Percentiles rank a stretch among this genome's conserved stretches.
Evolutionary conservation across 495 filamentous ascomycete genomes (phyloP).

Genomic region (Penicillium coprophilum): DNA sequence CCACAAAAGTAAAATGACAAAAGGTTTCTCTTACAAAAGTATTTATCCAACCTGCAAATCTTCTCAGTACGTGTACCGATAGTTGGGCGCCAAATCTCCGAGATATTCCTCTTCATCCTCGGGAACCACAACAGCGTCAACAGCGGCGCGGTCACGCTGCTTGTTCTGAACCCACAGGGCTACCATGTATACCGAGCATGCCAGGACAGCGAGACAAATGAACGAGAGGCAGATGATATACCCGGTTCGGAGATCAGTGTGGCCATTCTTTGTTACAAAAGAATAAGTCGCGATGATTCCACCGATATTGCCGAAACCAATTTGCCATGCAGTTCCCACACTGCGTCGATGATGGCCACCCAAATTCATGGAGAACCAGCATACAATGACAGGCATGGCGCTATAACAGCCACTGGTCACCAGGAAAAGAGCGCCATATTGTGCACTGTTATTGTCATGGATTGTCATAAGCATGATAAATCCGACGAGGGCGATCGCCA

Average conservation of each 20-base stretch:
- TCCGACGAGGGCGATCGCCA: slow-evolving; percentile 64
- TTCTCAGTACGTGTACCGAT: slow-evolving; percentile 40
- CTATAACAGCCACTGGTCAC: slow-evolving; percentile 61
- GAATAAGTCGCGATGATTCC: slow-evolving; percentile 88
- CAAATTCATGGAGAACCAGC: slow-evolving; percentile 94
- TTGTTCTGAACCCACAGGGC: slow-evolving; percentile 65
- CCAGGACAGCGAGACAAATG: slow-evolving; percentile 60
- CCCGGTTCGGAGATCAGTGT: slow-evolving; percentile 63
- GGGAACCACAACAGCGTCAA: slow-evolving; percentile 20
- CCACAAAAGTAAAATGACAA: neutral
- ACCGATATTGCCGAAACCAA: slow-evolving; percentile 89
- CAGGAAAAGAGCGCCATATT: slow-evolving; percentile 76
- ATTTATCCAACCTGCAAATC: neutral
- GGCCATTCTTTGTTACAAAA: slow-evolving; percentile 71
- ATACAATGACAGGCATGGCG: slow-evolving; percentile 81
- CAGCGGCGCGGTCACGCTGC: slow-evolving; percentile 47
- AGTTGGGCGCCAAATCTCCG: slow-evolving; percentile 45
- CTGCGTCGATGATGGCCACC: slow-evolving; percentile 81
- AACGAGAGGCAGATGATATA: slow-evolving; percentile 80
- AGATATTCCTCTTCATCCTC: slow-evolving; percentile 35
- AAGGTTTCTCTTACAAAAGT: neutral
- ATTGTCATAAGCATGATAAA: slow-evolving; percentile 70
- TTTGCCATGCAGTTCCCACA: slow-evolving; percentile 84
- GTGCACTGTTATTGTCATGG: slow-evolving; percentile 53
- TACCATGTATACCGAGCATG: slow-evolving; percentile 60